Conservation (phyloP, 2,329 filamentous ascomycete genomes). For the Ploettnerulaceae sp. region DNA sequence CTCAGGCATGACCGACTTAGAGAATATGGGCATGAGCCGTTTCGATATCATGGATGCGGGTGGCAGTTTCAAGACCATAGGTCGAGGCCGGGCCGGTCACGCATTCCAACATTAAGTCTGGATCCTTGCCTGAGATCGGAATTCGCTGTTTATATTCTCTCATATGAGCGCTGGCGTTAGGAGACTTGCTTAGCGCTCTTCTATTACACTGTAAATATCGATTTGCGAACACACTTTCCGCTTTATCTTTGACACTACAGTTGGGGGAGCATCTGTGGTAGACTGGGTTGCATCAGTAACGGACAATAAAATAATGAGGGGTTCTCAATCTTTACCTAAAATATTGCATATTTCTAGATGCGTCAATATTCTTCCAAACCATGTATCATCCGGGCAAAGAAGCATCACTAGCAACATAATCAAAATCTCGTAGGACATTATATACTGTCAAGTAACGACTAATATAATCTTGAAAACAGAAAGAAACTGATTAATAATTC, state of each 20-base stretch:
- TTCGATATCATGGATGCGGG: constrained; percentile 34
- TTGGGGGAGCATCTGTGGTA: constrained; percentile 13
- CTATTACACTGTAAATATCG: constrained; percentile 18
- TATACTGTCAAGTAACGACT: too few species aligned
- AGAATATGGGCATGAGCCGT: constrained; percentile 31
- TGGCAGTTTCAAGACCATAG: constrained; percentile 33
- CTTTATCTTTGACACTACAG: constrained; percentile 3
- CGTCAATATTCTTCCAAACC: too few species aligned
- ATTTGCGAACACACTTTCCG: constrained; percentile 14
- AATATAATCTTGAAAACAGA: too few species aligned
- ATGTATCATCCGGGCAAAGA: too few species aligned
- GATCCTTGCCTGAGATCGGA: background rate
- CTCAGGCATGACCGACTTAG: constrained; percentile 47
- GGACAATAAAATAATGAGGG: background rate
- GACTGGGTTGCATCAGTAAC: background rate
- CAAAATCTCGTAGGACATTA: too few species aligned
- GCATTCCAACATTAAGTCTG: constrained; percentile 30
- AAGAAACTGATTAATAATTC: too few species aligned
- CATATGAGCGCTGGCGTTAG: constrained; percentile 30
- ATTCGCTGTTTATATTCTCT: constrained; percentile 13
- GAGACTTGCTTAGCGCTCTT: constrained; percentile 14
- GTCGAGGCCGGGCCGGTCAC: constrained; percentile 27
- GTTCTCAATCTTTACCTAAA: background rate
- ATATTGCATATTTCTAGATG: background rate
- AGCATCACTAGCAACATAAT: too few species aligned